Evolutionary conservation across 108 stramenopile genomes (phyloP).

Genomic region (Bacterosira constricta): DNA sequence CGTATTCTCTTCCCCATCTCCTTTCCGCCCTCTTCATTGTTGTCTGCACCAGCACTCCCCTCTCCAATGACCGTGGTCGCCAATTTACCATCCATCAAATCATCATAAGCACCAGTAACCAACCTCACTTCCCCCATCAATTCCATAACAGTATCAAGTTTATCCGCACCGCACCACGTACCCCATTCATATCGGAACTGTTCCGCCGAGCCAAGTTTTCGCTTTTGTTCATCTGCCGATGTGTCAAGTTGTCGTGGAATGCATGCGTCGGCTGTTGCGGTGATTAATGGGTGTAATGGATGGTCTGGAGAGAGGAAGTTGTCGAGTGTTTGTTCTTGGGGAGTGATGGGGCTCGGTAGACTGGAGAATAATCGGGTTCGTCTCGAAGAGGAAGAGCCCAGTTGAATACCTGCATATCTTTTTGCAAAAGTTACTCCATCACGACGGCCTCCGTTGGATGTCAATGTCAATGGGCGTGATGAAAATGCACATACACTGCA

Average conservation of each 20-base stretch:
- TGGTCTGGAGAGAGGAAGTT: constrained; percentile 16
- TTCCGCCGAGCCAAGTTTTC: too few relatives aligned
- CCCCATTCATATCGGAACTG: constrained; percentile 75
- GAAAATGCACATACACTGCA: too few relatives aligned
- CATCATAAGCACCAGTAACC: constrained; percentile 49
- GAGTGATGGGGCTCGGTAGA: too few relatives aligned
- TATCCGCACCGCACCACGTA: constrained; percentile 64
- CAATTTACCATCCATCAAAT: constrained; percentile 18
- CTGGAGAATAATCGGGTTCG: too few relatives aligned
- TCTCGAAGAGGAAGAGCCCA: too few relatives aligned
- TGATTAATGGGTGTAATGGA: constrained; percentile 3
- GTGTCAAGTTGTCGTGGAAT: constrained; percentile 34
- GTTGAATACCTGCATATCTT: too few relatives aligned
- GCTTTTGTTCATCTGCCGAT: constrained; percentile 2
- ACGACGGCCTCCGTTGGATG: too few relatives aligned
- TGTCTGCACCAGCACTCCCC: constrained; percentile 3
- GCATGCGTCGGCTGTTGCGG: constrained; percentile 4
- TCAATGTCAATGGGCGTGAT: too few relatives aligned
- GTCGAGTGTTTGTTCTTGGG: constrained; percentile 36
- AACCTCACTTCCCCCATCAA: constrained; percentile 54
- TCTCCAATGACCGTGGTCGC: background rate
- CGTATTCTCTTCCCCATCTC: constrained; percentile 39
- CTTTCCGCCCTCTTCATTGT: constrained; percentile 13
- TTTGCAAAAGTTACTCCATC: too few relatives aligned
- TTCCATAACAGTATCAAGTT: constrained; percentile 55